Percentiles rank a stretch among this genome's conserved stretches.
Conservation (phyloP, 2,329 filamentous ascomycete species). For the Xylariaceae sp. region DNA sequence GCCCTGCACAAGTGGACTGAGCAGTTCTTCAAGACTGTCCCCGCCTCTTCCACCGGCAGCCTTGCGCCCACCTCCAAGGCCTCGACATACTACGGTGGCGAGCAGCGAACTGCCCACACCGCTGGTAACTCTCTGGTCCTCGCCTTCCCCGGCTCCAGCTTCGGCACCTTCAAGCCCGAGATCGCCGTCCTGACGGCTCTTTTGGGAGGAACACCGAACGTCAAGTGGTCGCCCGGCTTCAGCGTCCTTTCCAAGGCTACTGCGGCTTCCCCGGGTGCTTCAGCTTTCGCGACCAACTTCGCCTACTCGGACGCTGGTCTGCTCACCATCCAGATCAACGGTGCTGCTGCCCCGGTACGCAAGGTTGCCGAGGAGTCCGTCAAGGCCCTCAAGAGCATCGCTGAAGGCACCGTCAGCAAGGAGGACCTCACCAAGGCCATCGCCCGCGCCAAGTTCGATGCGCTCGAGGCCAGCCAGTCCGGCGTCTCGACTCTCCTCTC, state of each 20-base stretch:
- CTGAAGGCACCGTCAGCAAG: constrained; percentile 70
- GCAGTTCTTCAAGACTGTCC: constrained; percentile 81
- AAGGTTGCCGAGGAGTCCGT: constrained; percentile 73
- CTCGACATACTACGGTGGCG: constrained; percentile 89
- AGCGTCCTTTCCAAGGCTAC: constrained; percentile 81
- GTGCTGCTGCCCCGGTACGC: constrained; percentile 69
- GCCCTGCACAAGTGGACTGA: constrained; percentile 85
- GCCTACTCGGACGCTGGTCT: constrained; percentile 95
- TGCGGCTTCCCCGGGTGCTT: constrained; percentile 62
- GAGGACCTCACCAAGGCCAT: constrained; percentile 91
- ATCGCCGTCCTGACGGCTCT: constrained; percentile 82
- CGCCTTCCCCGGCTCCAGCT: constrained; percentile 87
- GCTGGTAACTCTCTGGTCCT: constrained; percentile 82
- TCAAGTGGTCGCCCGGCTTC: constrained; percentile 97
- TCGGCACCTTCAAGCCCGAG: constrained; percentile 82
- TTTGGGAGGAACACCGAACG: constrained; percentile 82
- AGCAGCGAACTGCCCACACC: constrained; percentile 80
- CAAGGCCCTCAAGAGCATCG: constrained; percentile 78
- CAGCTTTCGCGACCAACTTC: constrained; percentile 70
- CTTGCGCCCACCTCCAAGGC: constrained; percentile 58
- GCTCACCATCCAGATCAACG: constrained; percentile 76
- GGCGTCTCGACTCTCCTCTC: constrained; percentile 75
- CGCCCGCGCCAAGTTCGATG: constrained; percentile 89
- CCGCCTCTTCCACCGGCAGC: constrained; percentile 51
- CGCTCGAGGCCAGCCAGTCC: constrained; percentile 77